These are phyloP conservation scores for Hypoxylon rickii DNA, from an alignment of 495 filamentous ascomycete genomes.

Conservation along the genomic window DNA sequence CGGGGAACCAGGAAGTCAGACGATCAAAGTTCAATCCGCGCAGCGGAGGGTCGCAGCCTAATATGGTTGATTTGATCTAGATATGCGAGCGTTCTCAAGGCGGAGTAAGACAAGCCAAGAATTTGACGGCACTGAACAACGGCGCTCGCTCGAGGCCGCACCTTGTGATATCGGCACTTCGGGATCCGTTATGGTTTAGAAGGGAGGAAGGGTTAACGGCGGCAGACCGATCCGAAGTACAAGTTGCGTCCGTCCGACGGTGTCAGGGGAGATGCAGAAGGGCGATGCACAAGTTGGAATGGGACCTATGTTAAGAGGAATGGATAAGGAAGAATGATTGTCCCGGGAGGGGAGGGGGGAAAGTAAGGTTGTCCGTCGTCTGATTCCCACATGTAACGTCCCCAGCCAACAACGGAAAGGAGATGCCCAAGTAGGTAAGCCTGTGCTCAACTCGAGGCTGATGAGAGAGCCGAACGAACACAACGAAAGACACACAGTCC, in stretches of 20 bases:
- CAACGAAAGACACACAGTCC: constrained; percentile 13
- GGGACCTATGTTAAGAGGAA: background rate
- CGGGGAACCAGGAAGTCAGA: background rate
- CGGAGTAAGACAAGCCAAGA: constrained; percentile 22
- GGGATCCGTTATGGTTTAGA: constrained; percentile 11
- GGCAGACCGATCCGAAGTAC: constrained; percentile 4
- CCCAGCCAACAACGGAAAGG: constrained; percentile 18
- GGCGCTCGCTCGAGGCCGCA: constrained; percentile 10
- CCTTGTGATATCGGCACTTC: constrained; percentile 7
- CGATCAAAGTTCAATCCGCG: constrained; percentile 9
- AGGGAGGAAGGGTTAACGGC: background rate
- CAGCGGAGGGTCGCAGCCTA: background rate
- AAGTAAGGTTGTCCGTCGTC: constrained; percentile 13
- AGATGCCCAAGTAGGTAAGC: constrained; percentile 21
- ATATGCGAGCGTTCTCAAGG: constrained; percentile 7
- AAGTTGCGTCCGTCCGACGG: constrained; percentile 11
- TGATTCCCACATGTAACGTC: constrained; percentile 33
- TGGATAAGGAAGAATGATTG: constrained; percentile 24
- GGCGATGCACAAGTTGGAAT: constrained; percentile 1
- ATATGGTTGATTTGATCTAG: constrained; percentile 11
- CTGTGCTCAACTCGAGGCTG: constrained; percentile 27
- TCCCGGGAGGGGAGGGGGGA: constrained; percentile 21
- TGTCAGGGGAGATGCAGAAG: constrained; percentile 4
- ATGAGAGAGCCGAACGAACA: constrained; percentile 12
- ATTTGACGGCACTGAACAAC: constrained; percentile 11